Percentiles rank a stretch among this genome's conserved stretches.
Conservation (phyloP, 108 stramenopile species). For the Cyclotella sp. region DNA sequence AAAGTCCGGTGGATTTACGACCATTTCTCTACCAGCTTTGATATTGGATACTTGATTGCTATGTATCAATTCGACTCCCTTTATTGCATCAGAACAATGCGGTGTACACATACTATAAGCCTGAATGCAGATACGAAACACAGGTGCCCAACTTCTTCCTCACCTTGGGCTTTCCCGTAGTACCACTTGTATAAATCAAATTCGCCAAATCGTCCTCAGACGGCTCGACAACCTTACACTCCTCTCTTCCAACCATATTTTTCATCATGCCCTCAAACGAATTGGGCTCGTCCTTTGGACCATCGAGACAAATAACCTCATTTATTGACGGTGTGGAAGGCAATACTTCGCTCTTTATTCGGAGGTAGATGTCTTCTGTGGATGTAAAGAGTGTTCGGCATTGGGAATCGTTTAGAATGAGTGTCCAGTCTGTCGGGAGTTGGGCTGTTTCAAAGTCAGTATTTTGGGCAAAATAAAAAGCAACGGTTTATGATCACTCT, state of each 20-base stretch:
- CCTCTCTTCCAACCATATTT: neutral
- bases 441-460: conserved; percentile 57
- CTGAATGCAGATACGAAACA: neutral
- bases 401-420: conserved; percentile 92
- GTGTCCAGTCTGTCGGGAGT: conserved; percentile 92
- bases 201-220: conserved; percentile 89
- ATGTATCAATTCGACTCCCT: conserved; percentile 92
- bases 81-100: neutral
- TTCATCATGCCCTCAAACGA: conserved; percentile 74
- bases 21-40: conserved; percentile 72
- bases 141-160: neutral
- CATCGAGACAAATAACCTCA: conserved; percentile 78
- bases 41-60: conserved; percentile 76
- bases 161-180: conserved; percentile 94
- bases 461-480: neutral
- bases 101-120: too few species aligned
- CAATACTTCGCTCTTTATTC: conserved; percentile 70
- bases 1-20: conserved; percentile 74
- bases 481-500: neutral
- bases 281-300: conserved; percentile 68
- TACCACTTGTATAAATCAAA: conserved; percentile 96
- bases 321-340: conserved; percentile 74
- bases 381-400: conserved; percentile 77
- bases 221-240: conserved; percentile 58
- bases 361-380: conserved; percentile 82